Percentiles rank a stretch among this genome's conserved stretches.
Conservation (phyloP, 441 rosid genomes). For the Pelargonium exstipulatum region DNA sequence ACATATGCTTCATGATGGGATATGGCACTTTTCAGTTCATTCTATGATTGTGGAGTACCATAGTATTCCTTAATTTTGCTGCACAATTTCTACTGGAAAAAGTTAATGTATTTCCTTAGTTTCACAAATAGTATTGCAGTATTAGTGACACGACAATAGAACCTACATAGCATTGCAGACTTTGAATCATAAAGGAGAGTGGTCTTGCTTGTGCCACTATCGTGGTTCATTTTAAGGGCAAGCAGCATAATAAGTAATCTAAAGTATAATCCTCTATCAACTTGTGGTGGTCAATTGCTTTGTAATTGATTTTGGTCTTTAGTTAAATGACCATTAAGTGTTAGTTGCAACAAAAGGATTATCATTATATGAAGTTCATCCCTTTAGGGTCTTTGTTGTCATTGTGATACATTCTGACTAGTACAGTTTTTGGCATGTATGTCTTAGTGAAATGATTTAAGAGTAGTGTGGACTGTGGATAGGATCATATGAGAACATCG, state of each 20-base stretch:
- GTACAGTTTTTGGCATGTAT: too few relatives aligned
- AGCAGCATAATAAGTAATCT: background rate
- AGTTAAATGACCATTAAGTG: too few relatives aligned
- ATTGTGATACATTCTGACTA: too few relatives aligned
- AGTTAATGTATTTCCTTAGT: background rate
- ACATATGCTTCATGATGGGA: conserved; percentile 1
- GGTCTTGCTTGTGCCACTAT: background rate
- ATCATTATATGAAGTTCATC: background rate
- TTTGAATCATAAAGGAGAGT: background rate
- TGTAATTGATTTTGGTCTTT: too few relatives aligned
- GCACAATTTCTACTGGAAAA: background rate
- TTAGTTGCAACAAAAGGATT: background rate
- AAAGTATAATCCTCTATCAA: background rate
- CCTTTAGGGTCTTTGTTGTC: too few relatives aligned
- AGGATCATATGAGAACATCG: too few relatives aligned
- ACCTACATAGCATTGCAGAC: background rate
- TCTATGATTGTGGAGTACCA: background rate
- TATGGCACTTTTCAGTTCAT: background rate
- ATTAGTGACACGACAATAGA: background rate
- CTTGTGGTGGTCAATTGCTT: too few relatives aligned
- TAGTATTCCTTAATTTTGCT: background rate
- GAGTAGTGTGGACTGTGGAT: too few relatives aligned
- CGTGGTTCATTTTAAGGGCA: too few relatives aligned
- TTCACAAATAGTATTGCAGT: background rate
- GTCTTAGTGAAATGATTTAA: too few relatives aligned